Base-by-base conservation (phyloP, 305 asterid genomes). In the Ilex paraguariensis region DNA sequence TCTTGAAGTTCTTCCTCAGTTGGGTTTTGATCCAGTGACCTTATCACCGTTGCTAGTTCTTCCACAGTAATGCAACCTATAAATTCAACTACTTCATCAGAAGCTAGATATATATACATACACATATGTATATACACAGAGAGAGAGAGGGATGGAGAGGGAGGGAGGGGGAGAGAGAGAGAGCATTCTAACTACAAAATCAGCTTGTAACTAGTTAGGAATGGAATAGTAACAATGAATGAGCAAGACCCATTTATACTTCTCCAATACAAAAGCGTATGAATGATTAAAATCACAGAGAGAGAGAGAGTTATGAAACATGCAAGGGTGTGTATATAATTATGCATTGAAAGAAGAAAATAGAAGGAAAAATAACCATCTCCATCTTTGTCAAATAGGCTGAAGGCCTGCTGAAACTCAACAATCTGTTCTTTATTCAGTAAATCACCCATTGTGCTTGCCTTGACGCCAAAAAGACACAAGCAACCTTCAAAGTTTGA, bases 21-120 rank as follows among this genome's bases (percentile, higher is more conserved):
- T 13, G 95, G 95, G 51, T 88, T 88, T 66, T 84, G 95, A 76
- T 84, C 88, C 67, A 86, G 14, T 21, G 92, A 86, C 72, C 84
- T 79, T 3, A 88, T 81, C 0, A 88, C 96, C 1, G 90, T 79
- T 0, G 85, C 95, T 74, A 88, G 46, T 75, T 88, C 96, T 66
- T 86, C 96, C 0, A 82, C 66, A 1, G 90, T 86, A 10, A 88
- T 86, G 66, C 91, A 77, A 56, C 96, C 96, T 88, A 70, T 45
- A 60, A 10, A 17, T 64, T 36, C 9, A 40, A 60, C 5, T 10
- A 28, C 12, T 48, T 42, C 6, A 64, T 10, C 31, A 40, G 6
- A 36, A 36, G 28, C 13, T 45, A 45, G 9, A 45, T 45, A 45
- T 45, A 1, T 45, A 1, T 45, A 45, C 13, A 45, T 45, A 42